Evolutionary conservation across 768 basidiomycete genomes (phyloP).

Genomic region (Chalciporus sphaerocephalus): DNA sequence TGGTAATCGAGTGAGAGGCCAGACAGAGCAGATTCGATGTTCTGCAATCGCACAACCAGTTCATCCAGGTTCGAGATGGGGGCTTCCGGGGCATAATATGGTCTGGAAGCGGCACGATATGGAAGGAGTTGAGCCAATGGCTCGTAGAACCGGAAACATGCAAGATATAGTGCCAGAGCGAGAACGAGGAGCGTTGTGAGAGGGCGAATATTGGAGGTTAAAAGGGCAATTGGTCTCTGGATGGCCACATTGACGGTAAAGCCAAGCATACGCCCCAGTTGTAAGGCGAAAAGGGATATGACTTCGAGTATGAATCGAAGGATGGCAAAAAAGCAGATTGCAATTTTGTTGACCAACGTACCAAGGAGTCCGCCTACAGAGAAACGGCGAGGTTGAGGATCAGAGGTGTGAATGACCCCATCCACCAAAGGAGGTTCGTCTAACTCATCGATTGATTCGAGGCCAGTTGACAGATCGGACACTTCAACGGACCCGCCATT

Average conservation of each 20-base stretch:
- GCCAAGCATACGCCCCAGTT: conserved; percentile 48
- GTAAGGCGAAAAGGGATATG: conserved; percentile 37
- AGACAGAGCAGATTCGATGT: conserved; percentile 60
- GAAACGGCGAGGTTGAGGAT: conserved; percentile 27
- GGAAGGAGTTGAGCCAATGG: conserved; percentile 33
- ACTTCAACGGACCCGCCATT: conserved; percentile 34
- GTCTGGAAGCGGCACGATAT: conserved; percentile 26
- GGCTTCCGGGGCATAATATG: conserved; percentile 51
- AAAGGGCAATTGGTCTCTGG: conserved; percentile 43
- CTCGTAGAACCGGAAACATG: conserved; percentile 43
- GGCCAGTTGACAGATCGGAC: conserved; percentile 37
- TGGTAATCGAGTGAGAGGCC: conserved; percentile 55
- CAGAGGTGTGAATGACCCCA: conserved; percentile 24
- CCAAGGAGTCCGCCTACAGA: conserved; percentile 48
- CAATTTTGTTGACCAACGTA: conserved; percentile 35
- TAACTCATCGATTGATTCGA: conserved; percentile 62
- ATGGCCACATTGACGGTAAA: conserved; percentile 45
- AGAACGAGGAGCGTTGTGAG: conserved; percentile 42
- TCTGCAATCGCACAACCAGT: conserved; percentile 55
- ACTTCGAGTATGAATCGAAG: conserved; percentile 23
- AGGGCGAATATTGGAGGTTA: conserved; percentile 31
- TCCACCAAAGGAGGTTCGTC: conserved; percentile 45
- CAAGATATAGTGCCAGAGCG: conserved; percentile 40
- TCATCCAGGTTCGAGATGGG: conserved; percentile 67
- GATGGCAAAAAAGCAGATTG: conserved; percentile 29